Evolutionary conservation across 805 yeast species (phyloP).

Genomic region (Ogataea naganishii): DNA sequence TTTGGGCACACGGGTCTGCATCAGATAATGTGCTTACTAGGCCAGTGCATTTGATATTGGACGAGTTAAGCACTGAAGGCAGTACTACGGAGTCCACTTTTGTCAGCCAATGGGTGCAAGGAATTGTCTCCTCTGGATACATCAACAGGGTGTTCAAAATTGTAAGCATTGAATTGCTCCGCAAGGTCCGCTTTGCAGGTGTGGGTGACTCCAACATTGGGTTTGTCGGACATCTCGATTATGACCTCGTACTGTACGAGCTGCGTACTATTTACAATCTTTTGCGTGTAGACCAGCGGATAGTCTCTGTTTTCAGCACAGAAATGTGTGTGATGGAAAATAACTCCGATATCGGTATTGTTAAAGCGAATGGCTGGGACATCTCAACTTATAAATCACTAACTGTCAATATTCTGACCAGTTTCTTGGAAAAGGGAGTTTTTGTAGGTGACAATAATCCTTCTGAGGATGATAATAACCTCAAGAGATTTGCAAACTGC

Average conservation of each 20-base stretch:
- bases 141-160: slow-evolving; percentile 53
- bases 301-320: slow-evolving; percentile 41
- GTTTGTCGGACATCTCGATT: too few relatives aligned
- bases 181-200: slow-evolving; percentile 23
- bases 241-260: slow-evolving; percentile 54
- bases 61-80: slow-evolving; percentile 49
- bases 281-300: slow-evolving; percentile 33
- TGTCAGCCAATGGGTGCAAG: slow-evolving; percentile 41
- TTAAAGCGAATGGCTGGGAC: slow-evolving; percentile 36
- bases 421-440: slow-evolving; percentile 27
- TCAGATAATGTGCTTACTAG: slow-evolving; percentile 40
- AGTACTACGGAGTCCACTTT: slow-evolving; percentile 31
- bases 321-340: slow-evolving; percentile 53
- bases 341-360: slow-evolving; percentile 30
- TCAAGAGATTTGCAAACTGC: slow-evolving; percentile 26
- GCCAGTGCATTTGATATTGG: slow-evolving; percentile 63
- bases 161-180: slow-evolving; percentile 45
- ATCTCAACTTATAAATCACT: slow-evolving; percentile 56
- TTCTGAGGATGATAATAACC: slow-evolving; percentile 9
- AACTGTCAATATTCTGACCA: slow-evolving; percentile 34
- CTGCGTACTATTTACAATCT: slow-evolving; percentile 44
- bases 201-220: slow-evolving; percentile 36
- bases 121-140: slow-evolving; percentile 40
- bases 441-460: slow-evolving; percentile 3
- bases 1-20: slow-evolving; percentile 68